Evolutionary conservation across 805 yeast species (phyloP), one percentile per base, ranked within the genome.

Genomic region (Jamesozyma gamospora): DNA sequence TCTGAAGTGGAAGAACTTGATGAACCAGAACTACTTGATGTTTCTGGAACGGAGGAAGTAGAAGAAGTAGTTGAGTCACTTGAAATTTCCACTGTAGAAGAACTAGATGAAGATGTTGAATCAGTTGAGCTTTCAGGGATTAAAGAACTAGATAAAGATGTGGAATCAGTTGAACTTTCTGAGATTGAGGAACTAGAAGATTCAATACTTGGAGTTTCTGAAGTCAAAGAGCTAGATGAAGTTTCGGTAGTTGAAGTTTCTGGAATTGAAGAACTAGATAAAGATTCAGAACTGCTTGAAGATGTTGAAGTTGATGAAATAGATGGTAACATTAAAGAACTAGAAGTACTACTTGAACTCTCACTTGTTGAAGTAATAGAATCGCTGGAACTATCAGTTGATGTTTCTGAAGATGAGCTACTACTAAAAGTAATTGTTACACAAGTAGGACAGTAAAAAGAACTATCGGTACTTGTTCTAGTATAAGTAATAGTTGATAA

Each of bases 361-460:
- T 27, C 13, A 4, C 5, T 27, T 27, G 29, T 27, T 27, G 32
- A 29, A 14, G 18, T 29, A n/a, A 11, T 29, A 4, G 18, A 29
- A 12, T 8, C n/a, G 18, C 15, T 24, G 18, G 18, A 24, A 33
- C 18, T 7, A 10, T 17, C 10, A 14, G 36, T 21, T 21, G 24
- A 21, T 8, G 5, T 8, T 21, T 21, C 8, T 5, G 24, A 21
- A 21, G 24, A 21, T 21, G 24, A 21, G 8, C 24, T 21, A 8
- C 24, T 21, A 8, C 24, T 21, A 8, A 39, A 18, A 32, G 42
- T 31, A 21, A 4, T 14, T 18, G 40, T 34, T 8, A 19, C 31
- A 28, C 45, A 40, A 11, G 32, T 16, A 7, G 33, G 37, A 32
- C 45, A 42, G 9, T 25, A 13, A 29, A 6, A 17, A 3, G 41